phyloP scores from a whole-genome alignment of 768 basidiomycete species.

The Strobilomyces echinocephalus region DNA sequence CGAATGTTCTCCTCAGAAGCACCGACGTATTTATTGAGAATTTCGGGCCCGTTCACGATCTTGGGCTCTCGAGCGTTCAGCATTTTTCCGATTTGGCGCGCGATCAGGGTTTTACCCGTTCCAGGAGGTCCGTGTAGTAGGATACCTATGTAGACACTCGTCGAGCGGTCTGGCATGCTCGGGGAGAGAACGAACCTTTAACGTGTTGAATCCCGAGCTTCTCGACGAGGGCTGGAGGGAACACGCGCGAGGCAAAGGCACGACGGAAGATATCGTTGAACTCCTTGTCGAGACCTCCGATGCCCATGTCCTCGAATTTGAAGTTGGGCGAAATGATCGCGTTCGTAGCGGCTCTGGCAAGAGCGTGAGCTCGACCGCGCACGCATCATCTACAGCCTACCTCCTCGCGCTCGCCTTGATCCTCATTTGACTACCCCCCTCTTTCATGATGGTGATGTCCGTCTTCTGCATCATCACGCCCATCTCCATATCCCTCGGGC shows the following conservation, averaged over 20 bases:
- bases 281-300: conserved; percentile 93
- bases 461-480: conserved; percentile 89
- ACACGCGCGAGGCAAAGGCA: conserved; percentile 97
- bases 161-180: background rate
- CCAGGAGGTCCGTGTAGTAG: conserved; percentile 95
- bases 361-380: conserved; percentile 1
- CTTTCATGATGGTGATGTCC: conserved; percentile 88
- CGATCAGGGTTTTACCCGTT: conserved; percentile 97
- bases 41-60: conserved; percentile 96
- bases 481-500: conserved; percentile 35
- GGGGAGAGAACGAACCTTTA: conserved; percentile 59
- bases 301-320: conserved; percentile 99
- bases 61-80: conserved; percentile 97
- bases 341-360: conserved; percentile 74
- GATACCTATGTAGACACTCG: conserved; percentile 55
- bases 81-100: conserved; percentile 99
- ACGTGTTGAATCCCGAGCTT: conserved; percentile 98
- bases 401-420: conserved; percentile 89
- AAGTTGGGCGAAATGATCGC: conserved; percentile 97
- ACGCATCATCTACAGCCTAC: conserved; percentile 38
- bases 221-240: conserved; percentile 93
- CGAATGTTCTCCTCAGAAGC: conserved; percentile 97
- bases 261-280: conserved; percentile 97
- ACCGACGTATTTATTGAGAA: conserved; percentile 95
- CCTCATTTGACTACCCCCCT: conserved; percentile 74